These are phyloP conservation scores for Botrytis pseudocinerea DNA, from an alignment of 2,329 filamentous ascomycete species.

Conservation along the genomic window DNA sequence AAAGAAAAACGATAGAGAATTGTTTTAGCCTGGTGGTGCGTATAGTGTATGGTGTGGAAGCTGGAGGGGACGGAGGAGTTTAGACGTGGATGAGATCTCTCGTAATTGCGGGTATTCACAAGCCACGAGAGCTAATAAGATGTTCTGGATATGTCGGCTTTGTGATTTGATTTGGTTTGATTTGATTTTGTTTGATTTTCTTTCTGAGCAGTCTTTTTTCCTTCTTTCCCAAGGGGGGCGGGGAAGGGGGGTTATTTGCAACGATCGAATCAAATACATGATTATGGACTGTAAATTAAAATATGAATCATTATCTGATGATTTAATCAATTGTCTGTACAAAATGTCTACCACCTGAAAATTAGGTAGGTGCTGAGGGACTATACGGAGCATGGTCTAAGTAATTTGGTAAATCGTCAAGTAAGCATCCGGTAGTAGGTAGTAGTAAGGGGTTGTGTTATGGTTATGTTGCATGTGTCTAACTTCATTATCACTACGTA, in stretches of 20 bases:
- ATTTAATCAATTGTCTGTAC: neutral
- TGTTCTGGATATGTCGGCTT: neutral
- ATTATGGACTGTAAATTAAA: neutral
- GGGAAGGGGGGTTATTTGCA: neutral
- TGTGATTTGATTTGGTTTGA: neutral
- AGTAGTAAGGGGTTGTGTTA: neutral
- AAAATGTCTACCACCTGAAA: neutral
- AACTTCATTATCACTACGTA: neutral
- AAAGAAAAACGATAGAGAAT: slow-evolving; percentile 1
- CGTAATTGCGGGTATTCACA: slow-evolving; percentile 13
- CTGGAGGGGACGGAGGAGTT: slow-evolving; percentile 2
- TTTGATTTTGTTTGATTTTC: neutral
- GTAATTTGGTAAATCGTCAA: neutral
- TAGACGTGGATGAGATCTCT: slow-evolving; percentile 13
- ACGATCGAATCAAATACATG: neutral
- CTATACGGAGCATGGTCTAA: neutral
- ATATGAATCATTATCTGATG: neutral
- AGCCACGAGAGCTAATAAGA: slow-evolving; percentile 7
- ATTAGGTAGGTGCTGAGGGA: neutral
- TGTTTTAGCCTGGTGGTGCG: neutral
- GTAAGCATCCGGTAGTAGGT: neutral
- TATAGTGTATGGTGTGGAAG: neutral
- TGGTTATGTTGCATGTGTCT: neutral
- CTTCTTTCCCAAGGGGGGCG: neutral
- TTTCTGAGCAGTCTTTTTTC: neutral